Evolutionary conservation across 495 filamentous ascomycete species (phyloP), one percentile per base, ranked within the genome.

Genomic region (Neurospora sp.): DNA sequence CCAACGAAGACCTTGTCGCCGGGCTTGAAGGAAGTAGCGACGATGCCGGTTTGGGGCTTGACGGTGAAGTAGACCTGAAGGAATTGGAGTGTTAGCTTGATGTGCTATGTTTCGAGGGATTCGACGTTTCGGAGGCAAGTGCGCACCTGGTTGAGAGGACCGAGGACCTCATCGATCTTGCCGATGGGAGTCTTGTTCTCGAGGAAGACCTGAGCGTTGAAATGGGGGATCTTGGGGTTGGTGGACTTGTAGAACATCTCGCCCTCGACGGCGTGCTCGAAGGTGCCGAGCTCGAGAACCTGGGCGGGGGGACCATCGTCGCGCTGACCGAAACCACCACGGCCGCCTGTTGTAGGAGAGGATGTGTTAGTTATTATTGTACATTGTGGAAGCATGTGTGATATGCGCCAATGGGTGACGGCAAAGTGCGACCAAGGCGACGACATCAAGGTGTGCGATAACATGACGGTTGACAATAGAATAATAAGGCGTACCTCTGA

Each of bases 1-100:
- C 91, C 92, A 76, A 99, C 97, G 86, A 90, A 99, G 81, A 99
- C 95, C 84, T 96, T 97, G 86, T 99, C 96, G 74, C 96, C 96
- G 71, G 89, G 78, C 83, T 97, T 97, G 90, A 98, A 99, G 3
- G 93, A 96, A 22, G 89, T 89, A 61, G 96, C 94, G 79, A 96
- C 90, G 83, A 99, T 98, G 77, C 96, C 96, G 78, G 97, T 94
- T 79, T 93, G 79, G 42, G 96, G 94, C 84, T 98, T 98, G 81
- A 99, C 89, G 73, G 96, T 98, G 89, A 99, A 99, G 86, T 90
- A 97, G 73, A 98, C 94, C 53, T 61, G 53, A 35, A 61, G 3
- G 53, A 35, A 61, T 14, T 12, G 35, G 5, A 61, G 22, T 61
- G 27, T 61, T 35, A 61, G 7, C 22, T 17, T 16, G 4, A 61